Evolutionary conservation across 495 filamentous ascomycete species (phyloP), one percentile per base, ranked within the genome.

Genomic region (Aspergillus asperescens): DNA sequence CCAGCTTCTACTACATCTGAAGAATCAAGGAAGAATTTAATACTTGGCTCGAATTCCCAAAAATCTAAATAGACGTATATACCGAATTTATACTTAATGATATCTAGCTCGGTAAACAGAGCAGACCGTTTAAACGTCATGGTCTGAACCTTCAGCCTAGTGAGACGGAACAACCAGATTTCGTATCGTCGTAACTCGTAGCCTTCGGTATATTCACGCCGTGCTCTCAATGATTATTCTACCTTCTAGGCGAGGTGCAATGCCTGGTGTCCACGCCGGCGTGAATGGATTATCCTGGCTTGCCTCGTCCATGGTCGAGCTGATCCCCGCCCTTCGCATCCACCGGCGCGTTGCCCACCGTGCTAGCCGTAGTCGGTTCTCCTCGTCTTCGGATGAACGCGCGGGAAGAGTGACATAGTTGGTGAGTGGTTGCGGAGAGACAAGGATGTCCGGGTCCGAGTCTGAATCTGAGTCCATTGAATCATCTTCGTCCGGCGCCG

Each of bases 201-300:
- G 12, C 28, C 16, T 16, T 28, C 10, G n/a, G 18, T n/a, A 27
- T 43, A 48, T 12, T 22, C 45, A 54, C 20, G 25, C 13, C 9
- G 9, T 44, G 13, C 15, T 40, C 38, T 74, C 66, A 49, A 73
- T 56, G 6, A 78, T 56, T 47, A 94, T 92, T 15, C 90, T 78
- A 22, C 87, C 89, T 67, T 94, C 90, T 1, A 93, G 50, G 45
- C 72, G 78, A 18, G 90, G 90, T 19, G 82, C 78, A 54, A 95
- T 88, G 0, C 85, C 83, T 46, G 74, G 81, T 3, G 90, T 92
- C 90, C 90, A 95, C 39, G 81, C 71, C 8, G 85, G 84, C 22
- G 78, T 76, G 52, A 83, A 76, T 7, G 70, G 75, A 9, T 69
- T 73, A 15, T 80, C 74, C 48, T 75, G 74, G 56, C 51, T 77